Evolutionary conservation across 805 yeast species (phyloP).

Genomic region (Saccharomycopsis schoenii): DNA sequence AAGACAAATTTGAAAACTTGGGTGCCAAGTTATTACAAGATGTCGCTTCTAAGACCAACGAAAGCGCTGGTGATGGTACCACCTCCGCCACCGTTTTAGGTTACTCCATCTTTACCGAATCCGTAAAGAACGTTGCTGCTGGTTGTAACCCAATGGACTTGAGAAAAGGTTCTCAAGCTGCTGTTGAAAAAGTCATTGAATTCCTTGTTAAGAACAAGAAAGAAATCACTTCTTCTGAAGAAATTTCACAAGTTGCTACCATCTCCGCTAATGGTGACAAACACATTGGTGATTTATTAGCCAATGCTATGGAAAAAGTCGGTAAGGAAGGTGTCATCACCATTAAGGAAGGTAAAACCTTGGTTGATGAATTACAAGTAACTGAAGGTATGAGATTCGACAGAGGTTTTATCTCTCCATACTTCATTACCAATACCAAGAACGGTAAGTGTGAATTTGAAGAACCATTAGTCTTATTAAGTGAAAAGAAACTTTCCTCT

Average conservation of each 20-base stretch:
- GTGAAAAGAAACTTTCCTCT: slow-evolving; percentile 87
- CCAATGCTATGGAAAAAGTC: slow-evolving; percentile 96
- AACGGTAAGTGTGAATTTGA: slow-evolving; percentile 90
- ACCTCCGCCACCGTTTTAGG: slow-evolving; percentile 96
- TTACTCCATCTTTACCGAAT: slow-evolving; percentile 88
- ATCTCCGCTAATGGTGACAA: slow-evolving; percentile 94
- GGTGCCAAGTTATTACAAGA: slow-evolving; percentile 95
- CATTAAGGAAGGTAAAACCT: slow-evolving; percentile 93
- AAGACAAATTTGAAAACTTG: slow-evolving; percentile 90
- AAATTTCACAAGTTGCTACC: slow-evolving; percentile 96
- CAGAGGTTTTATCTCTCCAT: slow-evolving; percentile 94
- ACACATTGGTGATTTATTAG: slow-evolving; percentile 84
- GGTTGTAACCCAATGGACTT: slow-evolving; percentile 99
- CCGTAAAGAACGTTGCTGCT: slow-evolving; percentile 94
- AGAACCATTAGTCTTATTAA: slow-evolving; percentile 78
- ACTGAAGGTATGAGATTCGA: slow-evolving; percentile 98
- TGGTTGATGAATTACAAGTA: slow-evolving; percentile 92
- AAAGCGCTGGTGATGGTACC: slow-evolving; percentile 97
- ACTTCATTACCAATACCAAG: slow-evolving; percentile 91
- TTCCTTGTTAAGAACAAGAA: slow-evolving; percentile 78
- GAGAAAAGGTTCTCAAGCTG: slow-evolving; percentile 95
- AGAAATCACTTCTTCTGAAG: slow-evolving; percentile 88
- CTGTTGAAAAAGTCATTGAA: slow-evolving; percentile 85
- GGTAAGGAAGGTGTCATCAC: slow-evolving; percentile 99
- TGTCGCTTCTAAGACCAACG: slow-evolving; percentile 95